Conservation (phyloP, 345 rosid species). For the Salix exigua region DNA sequence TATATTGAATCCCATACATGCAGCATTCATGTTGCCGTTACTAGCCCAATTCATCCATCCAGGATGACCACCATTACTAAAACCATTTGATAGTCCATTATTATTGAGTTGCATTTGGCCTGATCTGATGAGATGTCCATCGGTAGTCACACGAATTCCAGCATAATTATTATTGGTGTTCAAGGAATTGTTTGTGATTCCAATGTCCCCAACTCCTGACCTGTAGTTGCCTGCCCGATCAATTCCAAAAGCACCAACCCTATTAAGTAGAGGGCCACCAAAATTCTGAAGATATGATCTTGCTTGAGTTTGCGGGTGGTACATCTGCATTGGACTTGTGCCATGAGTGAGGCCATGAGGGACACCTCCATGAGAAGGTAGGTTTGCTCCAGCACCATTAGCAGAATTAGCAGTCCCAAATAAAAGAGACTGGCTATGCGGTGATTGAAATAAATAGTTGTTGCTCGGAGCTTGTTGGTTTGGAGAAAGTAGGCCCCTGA, state of each 20-base stretch:
- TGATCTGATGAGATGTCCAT: constrained; percentile 4
- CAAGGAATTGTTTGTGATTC: neutral
- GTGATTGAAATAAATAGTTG: constrained; percentile 1
- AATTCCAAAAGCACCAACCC: neutral
- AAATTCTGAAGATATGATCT: neutral
- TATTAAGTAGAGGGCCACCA: neutral
- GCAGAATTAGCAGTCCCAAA: neutral
- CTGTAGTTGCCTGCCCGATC: neutral
- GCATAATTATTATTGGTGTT: constrained; percentile 6
- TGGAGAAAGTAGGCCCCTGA: neutral
- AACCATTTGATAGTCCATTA: neutral
- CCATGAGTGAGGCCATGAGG: neutral
- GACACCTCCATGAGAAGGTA: neutral
- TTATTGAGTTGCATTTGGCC: constrained; percentile 1
- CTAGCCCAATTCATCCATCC: constrained; percentile 6
- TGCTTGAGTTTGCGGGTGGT: constrained; percentile 6
- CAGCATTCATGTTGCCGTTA: neutral
- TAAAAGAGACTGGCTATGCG: constrained; percentile 12
- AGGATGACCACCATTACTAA: neutral
- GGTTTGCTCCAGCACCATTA: neutral
- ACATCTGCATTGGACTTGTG: constrained; percentile 5
- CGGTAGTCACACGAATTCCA: constrained; percentile 7
- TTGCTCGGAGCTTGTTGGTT: constrained; percentile 8
- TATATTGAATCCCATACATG: neutral
- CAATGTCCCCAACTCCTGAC: neutral